Conservation (phyloP, 1,139 yeast genomes). For the Saccharomycopsis crataegensis region DNA sequence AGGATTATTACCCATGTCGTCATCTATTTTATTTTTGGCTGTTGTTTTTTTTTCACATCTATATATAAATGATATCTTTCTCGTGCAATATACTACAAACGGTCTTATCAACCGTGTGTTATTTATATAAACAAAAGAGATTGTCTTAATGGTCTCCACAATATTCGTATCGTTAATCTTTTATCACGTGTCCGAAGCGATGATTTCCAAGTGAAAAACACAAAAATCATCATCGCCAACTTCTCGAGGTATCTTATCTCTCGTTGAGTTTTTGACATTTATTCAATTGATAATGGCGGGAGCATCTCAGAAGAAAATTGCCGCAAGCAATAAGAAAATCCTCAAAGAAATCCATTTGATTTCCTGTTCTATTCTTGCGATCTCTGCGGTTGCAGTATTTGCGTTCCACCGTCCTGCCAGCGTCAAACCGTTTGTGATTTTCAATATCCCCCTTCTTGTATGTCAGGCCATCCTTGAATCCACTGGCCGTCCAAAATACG, state of each 20-base stretch:
- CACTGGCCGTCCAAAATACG: constrained; percentile 58
- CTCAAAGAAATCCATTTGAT: constrained; percentile 49
- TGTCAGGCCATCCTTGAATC: constrained; percentile 54
- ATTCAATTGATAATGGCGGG: constrained; percentile 42
- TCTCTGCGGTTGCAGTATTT: constrained; percentile 37
- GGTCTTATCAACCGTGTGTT: no score
- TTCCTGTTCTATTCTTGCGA: constrained; percentile 33
- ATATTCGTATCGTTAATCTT: no score
- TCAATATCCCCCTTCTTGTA: constrained; percentile 50
- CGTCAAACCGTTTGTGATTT: constrained; percentile 43
- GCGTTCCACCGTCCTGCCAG: constrained; percentile 47
- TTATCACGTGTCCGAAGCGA: no score
- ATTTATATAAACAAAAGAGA: no score
- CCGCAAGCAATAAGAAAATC: constrained; percentile 46
- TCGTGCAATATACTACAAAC: no score
- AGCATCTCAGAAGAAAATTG: constrained; percentile 63
- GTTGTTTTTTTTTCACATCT: no score
- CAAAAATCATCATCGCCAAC: no score
- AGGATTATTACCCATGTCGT: no score
- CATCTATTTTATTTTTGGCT: no score
- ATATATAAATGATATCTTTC: no score
- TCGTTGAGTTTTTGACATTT: neutral
- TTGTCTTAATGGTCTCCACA: no score
- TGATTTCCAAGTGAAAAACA: no score
- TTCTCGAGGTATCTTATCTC: neutral